phyloP scores from a whole-genome alignment of 495 filamentous ascomycete species.

The Neurospora tetrasperma region DNA sequence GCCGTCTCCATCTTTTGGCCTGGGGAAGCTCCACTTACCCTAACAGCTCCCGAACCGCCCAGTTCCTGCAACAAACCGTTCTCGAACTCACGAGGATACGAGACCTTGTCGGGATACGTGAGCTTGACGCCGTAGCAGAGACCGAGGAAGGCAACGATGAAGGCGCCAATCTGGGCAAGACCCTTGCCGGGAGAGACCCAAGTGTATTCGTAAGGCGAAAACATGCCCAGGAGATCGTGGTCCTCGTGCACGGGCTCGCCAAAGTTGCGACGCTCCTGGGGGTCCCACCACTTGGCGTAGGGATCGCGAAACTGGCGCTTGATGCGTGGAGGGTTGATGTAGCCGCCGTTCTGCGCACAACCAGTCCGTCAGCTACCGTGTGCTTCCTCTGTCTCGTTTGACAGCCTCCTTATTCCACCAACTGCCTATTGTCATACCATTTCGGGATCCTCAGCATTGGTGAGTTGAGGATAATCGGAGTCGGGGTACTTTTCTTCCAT shows the following conservation, averaged over 20 bases:
- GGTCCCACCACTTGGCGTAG: conserved; percentile 92
- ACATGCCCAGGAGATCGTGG: conserved; percentile 86
- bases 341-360: conserved; percentile 70
- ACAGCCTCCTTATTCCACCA: conserved; percentile 4
- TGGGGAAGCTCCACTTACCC: conserved; percentile 28
- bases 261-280: conserved; percentile 91
- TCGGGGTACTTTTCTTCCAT: conserved; percentile 43
- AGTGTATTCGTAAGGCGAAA: conserved; percentile 82
- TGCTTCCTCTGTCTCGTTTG: background rate
- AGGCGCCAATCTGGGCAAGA: conserved; percentile 60
- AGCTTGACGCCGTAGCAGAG: conserved; percentile 59
- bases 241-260: conserved; percentile 96
- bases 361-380: conserved; percentile 11
- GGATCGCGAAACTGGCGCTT: conserved; percentile 90
- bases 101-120: conserved; percentile 77
- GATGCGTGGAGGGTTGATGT: conserved; percentile 71
- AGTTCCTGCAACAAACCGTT: conserved; percentile 78
- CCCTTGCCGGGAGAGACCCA: conserved; percentile 67
- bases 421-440: conserved; percentile 43
- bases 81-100: conserved; percentile 67
- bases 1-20: background rate
- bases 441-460: conserved; percentile 60
- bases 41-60: conserved; percentile 51
- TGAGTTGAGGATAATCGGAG: conserved; percentile 41
- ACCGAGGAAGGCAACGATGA: conserved; percentile 59